Evolutionary conservation across 176 grass and related monocot species (phyloP).

Genomic region (Raddia guianensis): DNA sequence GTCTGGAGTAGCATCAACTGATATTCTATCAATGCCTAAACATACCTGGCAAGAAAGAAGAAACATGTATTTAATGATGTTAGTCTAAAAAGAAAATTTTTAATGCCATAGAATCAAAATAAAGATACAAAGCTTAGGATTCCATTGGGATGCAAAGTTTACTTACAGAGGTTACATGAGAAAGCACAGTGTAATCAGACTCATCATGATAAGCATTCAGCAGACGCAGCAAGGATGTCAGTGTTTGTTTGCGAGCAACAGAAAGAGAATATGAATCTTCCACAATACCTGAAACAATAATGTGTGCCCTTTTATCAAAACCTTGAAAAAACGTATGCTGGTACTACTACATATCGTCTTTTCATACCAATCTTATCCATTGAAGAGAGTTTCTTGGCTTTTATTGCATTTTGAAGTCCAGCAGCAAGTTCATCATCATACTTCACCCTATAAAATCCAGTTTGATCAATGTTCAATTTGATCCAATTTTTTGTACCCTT

Average conservation of each 20-base stretch:
- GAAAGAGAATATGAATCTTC: constrained; percentile 80
- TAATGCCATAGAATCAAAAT: constrained; percentile 11
- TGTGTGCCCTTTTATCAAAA: constrained; percentile 12
- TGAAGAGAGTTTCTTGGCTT: constrained; percentile 63
- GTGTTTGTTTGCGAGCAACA: constrained; percentile 75
- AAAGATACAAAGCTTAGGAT: constrained; percentile 23
- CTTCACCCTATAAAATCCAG: constrained; percentile 88
- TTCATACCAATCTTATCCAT: constrained; percentile 85
- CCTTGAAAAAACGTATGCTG: neutral
- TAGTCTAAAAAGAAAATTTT: constrained; percentile 14
- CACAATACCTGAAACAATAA: constrained; percentile 66
- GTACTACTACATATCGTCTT: neutral
- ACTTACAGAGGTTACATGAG: constrained; percentile 84
- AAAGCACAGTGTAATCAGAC: constrained; percentile 86
- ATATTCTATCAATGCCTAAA: constrained; percentile 59
- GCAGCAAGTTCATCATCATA: constrained; percentile 89
- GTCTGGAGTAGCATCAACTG: constrained; percentile 70
- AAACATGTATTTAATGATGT: neutral
- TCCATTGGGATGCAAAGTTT: constrained; percentile 14
- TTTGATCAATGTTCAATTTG: constrained; percentile 88
- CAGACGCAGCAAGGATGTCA: constrained; percentile 75
- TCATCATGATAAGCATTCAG: constrained; percentile 75
- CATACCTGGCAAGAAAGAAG: constrained; percentile 57
- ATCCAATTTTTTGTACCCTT: constrained; percentile 57
- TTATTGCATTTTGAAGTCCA: constrained; percentile 71